Conservation (phyloP, 177 flowering plant genomes). For the Vitis hybrid region DNA sequence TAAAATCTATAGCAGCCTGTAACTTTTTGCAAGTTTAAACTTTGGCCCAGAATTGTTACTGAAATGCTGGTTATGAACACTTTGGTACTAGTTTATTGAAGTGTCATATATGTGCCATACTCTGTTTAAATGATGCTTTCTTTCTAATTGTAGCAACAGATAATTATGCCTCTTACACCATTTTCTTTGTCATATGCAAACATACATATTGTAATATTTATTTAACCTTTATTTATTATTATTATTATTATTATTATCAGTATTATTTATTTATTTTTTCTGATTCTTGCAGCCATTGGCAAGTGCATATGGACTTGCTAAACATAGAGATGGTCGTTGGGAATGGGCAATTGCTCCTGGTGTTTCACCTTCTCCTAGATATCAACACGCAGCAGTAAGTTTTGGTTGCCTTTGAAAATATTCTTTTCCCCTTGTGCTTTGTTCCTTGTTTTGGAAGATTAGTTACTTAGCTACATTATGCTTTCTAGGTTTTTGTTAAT, state of each 20-base stretch:
- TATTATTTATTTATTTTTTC: not conserved
- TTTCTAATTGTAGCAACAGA: too few species aligned
- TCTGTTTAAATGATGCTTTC: too few species aligned
- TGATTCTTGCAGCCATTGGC: conserved; percentile 73
- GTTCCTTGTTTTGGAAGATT: not conserved
- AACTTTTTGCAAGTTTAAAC: too few species aligned
- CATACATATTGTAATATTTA: not conserved
- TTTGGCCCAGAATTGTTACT: too few species aligned
- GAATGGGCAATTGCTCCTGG: conserved; percentile 99
- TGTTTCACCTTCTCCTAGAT: conserved; percentile 98
- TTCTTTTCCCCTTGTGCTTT: not conserved
- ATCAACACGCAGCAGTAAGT: conserved; percentile 99
- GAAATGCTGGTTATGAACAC: too few species aligned
- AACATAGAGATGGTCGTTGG: conserved; percentile 99
- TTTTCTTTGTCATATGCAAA: too few species aligned
- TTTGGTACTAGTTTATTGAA: too few species aligned
- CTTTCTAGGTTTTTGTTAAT: conserved; percentile 85
- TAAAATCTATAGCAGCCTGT: too few species aligned
- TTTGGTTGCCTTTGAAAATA: conserved; percentile 2
- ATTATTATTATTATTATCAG: too few species aligned
- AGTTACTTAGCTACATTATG: conserved; percentile 1
- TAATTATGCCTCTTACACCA: too few species aligned
- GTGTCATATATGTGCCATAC: too few species aligned
- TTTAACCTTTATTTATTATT: not conserved
- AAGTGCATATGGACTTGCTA: conserved; percentile 99